These are phyloP conservation scores for Pichia sp. DNA, from an alignment of 1,139 yeast genomes.

Conservation along the genomic window DNA sequence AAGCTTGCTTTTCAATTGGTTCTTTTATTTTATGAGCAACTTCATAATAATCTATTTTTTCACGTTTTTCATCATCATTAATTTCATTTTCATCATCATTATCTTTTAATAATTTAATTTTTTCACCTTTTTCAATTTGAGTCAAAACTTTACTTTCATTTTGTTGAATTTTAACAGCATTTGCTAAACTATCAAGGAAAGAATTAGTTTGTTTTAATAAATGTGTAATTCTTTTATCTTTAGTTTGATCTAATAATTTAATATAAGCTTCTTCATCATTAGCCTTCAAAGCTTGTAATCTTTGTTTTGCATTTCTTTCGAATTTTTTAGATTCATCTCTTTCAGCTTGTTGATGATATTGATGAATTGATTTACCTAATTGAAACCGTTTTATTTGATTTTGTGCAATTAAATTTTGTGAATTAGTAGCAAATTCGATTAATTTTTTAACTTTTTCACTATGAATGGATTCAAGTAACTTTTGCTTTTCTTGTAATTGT, in stretches of 20 bases:
- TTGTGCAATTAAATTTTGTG: conserved; percentile 26
- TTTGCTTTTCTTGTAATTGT: conserved; percentile 44
- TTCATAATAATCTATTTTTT: conserved; percentile 67
- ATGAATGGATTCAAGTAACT: conserved; percentile 39
- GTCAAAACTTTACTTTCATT: conserved; percentile 42
- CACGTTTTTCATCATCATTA: conserved; percentile 46
- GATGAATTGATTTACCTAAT: conserved; percentile 25
- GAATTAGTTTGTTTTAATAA: conserved; percentile 70
- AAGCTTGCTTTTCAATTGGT: conserved; percentile 58
- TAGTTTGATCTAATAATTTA: conserved; percentile 73
- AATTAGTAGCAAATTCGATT: conserved; percentile 33
- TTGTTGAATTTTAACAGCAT: conserved; percentile 72
- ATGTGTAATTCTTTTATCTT: conserved; percentile 79
- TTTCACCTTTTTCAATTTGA: conserved; percentile 28
- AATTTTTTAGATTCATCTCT: conserved; percentile 70
- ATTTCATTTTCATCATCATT: conserved; percentile 24
- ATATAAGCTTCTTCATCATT: conserved; percentile 83
- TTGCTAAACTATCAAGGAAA: conserved; percentile 69
- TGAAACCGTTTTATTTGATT: conserved; percentile 21
- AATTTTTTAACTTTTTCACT: conserved; percentile 40
- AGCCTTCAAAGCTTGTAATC: conserved; percentile 78
- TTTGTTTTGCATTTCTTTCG: conserved; percentile 75
- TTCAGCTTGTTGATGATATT: conserved; percentile 41
- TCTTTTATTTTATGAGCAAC: conserved; percentile 74
- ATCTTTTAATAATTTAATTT: conserved; percentile 16